Evolutionary conservation across 2,329 filamentous ascomycete genomes (phyloP).

Genomic region (Tolypocladium endophyticum): DNA sequence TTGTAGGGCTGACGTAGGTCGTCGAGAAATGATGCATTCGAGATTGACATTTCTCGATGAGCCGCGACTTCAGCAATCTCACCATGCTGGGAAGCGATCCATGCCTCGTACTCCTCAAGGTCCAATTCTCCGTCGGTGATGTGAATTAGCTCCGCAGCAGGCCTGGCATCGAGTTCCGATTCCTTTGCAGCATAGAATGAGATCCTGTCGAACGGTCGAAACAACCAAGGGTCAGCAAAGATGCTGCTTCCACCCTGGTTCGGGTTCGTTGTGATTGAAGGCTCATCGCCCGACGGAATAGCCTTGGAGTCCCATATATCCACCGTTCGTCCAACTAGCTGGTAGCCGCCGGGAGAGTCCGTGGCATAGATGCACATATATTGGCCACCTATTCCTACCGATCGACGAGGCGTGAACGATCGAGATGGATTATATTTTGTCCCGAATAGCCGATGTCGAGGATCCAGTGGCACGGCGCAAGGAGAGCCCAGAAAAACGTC

Average conservation of each 20-base stretch:
- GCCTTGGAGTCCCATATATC: slow-evolving; percentile 19
- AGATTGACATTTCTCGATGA: slow-evolving; percentile 14
- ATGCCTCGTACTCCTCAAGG: slow-evolving; percentile 18
- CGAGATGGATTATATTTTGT: slow-evolving; percentile 27
- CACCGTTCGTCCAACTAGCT: slow-evolving; percentile 23
- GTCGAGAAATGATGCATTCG: slow-evolving; percentile 15
- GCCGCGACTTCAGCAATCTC: slow-evolving; percentile 11
- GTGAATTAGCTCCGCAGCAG: slow-evolving; percentile 12
- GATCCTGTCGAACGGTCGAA: slow-evolving; percentile 22
- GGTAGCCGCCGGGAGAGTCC: slow-evolving; percentile 26
- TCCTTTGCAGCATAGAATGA: slow-evolving; percentile 19
- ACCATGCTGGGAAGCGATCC: slow-evolving; percentile 17
- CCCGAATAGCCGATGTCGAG: slow-evolving; percentile 21
- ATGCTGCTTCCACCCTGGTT: neutral
- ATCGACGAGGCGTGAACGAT: slow-evolving; percentile 22
- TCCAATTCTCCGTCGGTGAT: slow-evolving; percentile 16
- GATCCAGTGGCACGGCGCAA: slow-evolving; percentile 23
- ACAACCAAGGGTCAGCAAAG: slow-evolving; percentile 12
- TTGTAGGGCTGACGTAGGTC: slow-evolving; percentile 16
- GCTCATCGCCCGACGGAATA: neutral
- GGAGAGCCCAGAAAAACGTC: slow-evolving; percentile 29
- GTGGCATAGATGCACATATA: slow-evolving; percentile 29
- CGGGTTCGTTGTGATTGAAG: neutral
- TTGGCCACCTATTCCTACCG: slow-evolving; percentile 24
- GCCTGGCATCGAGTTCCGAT: slow-evolving; percentile 12